Evolutionary conservation across 306 rosid genomes (phyloP), one percentile per base, ranked within the genome.

Genomic region (Sophora flavescens): DNA sequence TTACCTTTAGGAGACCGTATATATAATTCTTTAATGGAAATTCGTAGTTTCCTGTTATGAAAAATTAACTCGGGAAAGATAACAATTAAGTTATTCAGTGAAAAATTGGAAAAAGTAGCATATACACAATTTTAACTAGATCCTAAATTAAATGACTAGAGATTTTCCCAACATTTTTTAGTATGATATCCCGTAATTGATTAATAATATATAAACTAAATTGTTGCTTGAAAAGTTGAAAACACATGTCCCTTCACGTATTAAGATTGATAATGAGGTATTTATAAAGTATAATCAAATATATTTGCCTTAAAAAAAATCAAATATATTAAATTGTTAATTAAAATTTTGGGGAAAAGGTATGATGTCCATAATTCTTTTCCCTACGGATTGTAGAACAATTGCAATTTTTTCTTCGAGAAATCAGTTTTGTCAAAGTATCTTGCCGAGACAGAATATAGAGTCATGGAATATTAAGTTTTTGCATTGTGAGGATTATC

Each of bases 91-190:
- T 41, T 8, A 12, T 41, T 41, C 3, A 1, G 47, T 2, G 47
- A 41, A 41, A n/a, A 41, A 7, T 8, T 0, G 12, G 2, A 14
- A 5, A 11, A 60, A 60, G 39, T 12, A 30, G 33, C 13, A 3
- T 12, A 9, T 6, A 28, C 8, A 41, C 17, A 12, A 11, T 22
- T 32, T 4, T 63, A 8, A 22, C 6, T 12, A n/a, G 56, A 73
- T 73, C 26, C 8, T 61, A 11, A 59, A 65, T 4, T 82, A 58
- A 77, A 82, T 65, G 13, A 10, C 0, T 35, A 4, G 6, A 57
- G 54, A 71, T 60, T 42, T 42, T 65, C 66, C 45, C 58, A 44
- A 45, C 45, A 22, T 70, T 68, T 42, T 45, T 41, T 22, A 1
- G 28, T 18, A 56, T 13, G 18, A 56, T 5, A 0, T 10, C 4